These are phyloP conservation scores for Stemphylium beticola DNA, from an alignment of 2,329 filamentous ascomycete genomes.

Conservation along the genomic window DNA sequence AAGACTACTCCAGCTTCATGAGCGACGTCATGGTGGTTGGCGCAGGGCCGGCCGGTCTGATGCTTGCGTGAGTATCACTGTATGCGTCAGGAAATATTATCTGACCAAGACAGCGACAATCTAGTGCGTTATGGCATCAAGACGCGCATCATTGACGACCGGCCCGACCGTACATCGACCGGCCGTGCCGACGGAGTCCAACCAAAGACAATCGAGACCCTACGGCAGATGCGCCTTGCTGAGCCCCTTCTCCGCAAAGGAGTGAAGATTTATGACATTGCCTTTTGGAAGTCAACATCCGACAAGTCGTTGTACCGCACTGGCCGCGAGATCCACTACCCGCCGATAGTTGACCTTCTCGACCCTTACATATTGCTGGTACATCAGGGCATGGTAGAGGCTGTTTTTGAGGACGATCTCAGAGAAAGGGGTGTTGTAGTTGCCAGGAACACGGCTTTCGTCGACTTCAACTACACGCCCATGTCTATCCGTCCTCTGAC, in stretches of 20 bases:
- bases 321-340: conserved; percentile 72
- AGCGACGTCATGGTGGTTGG: conserved; percentile 52
- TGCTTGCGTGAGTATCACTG: conserved; percentile 49
- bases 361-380: conserved; percentile 62
- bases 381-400: conserved; percentile 79
- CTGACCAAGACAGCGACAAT: conserved; percentile 52
- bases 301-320: conserved; percentile 61
- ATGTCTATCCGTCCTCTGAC: conserved; percentile 49
- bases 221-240: conserved; percentile 75
- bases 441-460: conserved; percentile 67
- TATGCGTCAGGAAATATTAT: not conserved
- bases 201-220: conserved; percentile 79
- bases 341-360: conserved; percentile 55
- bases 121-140: conserved; percentile 71
- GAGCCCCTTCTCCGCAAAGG: conserved; percentile 70
- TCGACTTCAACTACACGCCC: conserved; percentile 54
- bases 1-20: conserved; percentile 43
- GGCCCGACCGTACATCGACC: conserved; percentile 70
- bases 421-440: conserved; percentile 68
- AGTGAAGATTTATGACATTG: conserved; percentile 75
- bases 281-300: conserved; percentile 63
- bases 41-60: conserved; percentile 52
- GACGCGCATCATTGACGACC: conserved; percentile 70
- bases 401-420: conserved; percentile 72
- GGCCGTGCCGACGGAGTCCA: conserved; percentile 76